Evolutionary conservation across 2,329 filamentous ascomycete species (phyloP).

Genomic region (Phialemoniopsis sp.): DNA sequence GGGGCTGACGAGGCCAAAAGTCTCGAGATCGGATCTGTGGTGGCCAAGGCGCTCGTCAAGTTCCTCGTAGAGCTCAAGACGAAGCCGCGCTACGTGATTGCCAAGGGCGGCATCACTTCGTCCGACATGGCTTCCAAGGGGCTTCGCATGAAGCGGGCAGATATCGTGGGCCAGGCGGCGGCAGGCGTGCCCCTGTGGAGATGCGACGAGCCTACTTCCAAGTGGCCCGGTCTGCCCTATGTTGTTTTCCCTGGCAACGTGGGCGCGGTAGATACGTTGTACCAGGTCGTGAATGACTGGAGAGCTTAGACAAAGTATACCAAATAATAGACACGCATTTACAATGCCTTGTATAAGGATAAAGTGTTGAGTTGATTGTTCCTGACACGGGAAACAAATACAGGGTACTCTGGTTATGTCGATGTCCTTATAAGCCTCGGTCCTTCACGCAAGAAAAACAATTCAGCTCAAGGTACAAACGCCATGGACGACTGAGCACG

Average conservation of each 20-base stretch:
- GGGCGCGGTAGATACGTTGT: conserved; percentile 40
- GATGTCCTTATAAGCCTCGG: no score
- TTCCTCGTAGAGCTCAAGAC: conserved; percentile 41
- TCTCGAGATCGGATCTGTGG: conserved; percentile 47
- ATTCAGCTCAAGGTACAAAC: no score
- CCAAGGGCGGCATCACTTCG: conserved; percentile 56
- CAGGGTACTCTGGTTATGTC: no score
- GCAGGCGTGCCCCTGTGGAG: conserved; percentile 55
- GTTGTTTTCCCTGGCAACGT: conserved; percentile 58
- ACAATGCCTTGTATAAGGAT: no score
- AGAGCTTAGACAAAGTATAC: background rate
- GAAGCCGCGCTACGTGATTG: conserved; percentile 51
- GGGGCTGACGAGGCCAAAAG: conserved; percentile 44
- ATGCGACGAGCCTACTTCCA: conserved; percentile 47
- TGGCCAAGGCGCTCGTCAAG: conserved; percentile 45
- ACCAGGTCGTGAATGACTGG: conserved; percentile 30
- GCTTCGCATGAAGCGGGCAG: conserved; percentile 46
- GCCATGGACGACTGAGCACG: no score
- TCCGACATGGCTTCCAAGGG: conserved; percentile 56
- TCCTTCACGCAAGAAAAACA: no score
- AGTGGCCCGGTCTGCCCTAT: conserved; percentile 47
- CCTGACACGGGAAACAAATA: no score
- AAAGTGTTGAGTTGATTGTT: no score
- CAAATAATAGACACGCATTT: no score
- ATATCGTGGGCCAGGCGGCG: conserved; percentile 52